Evolutionary conservation across 2,329 filamentous ascomycete species (phyloP), one percentile per base, ranked within the genome.

Genomic region (Zymoseptoria passerinii): DNA sequence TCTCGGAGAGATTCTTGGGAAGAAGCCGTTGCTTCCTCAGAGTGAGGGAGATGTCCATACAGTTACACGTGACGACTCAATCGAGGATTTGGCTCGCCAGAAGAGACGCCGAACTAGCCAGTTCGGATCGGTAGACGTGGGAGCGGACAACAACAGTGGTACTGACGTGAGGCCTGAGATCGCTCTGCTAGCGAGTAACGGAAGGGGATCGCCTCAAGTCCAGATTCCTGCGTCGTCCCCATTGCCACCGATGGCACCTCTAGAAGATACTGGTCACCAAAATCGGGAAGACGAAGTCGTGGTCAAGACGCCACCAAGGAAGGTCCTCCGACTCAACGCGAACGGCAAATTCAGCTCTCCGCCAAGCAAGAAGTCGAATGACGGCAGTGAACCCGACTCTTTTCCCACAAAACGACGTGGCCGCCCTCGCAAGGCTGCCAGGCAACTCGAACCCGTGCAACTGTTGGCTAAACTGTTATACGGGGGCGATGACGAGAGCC

Each of bases 281-380:
- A 20, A 7, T 16, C 35, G 50, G 20, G 28, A 48, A 16, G 52
- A 16, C 29, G 44, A 16, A 28, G 53, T 28, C 20, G 49, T 54
- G 16, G 53, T 50, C 8, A 54, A 44, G 13, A 53, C 62, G 16
- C 70, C 69, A 6, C 70, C 71, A 1, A 72, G 68, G 60, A 73
- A 72, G 58, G 64, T 73, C 51, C 57, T 78, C 53, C 73, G 73
- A 56, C 61, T 80, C 44, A 77, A 72, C 53, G 74, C 74, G 23
- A 73, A 71, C 28, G 77, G 78, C n/a, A 78, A 72, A 56, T 73
- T 80, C n/a, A 70, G 75, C 55, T 75, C 73, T 3, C 77, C 77
- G 3, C 70, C 72, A 27, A 68, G 71, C 19, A 72, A 72, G 7
- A 71, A 70, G 28, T 40, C 50, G 56, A 50, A 61, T 44, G 58